Base-by-base conservation (phyloP, 1,284 basidiomycete genomes). In the Trametes hirsuta region DNA sequence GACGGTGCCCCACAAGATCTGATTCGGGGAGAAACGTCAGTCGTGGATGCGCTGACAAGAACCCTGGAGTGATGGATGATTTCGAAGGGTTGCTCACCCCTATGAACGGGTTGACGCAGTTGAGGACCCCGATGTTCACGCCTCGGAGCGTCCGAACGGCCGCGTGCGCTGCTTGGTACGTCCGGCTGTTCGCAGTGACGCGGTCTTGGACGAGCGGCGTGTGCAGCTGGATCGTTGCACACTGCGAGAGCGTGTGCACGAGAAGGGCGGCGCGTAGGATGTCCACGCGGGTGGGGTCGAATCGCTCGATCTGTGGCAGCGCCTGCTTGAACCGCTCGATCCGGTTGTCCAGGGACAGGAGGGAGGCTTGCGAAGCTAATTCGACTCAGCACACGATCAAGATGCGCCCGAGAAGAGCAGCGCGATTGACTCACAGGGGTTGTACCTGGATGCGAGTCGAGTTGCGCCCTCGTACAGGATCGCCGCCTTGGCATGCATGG, bases 211-310 rank as follows among this genome's bases (percentile, higher is more conserved):
- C 68, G 15, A 72, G 59, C 4, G 69, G 72, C 30, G 72, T 70
- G 64, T 78, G 74, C 12, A 79, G 71, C 53, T 75, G 73, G 52
- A 79, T 71, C 41, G 69, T 73, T 11, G 77, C 74, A 42, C 69
- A 74, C 22, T 74, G 71, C 4, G 68, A 64, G 3, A 79, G 67
- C 2, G 76, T 71, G 58, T 75, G 73, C 0, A 75, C 68, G n/a
- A 74, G 61, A 9, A 77, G 59, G n/a, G 75, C 65, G 18, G 62
- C 64, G 40, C 72, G 69, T 37, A 68, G 40, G 22, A 61, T 25
- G 55, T 66, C 65, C 21, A 62, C 62, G 37, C 66, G 58, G 14
- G 61, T 24, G 21, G 52, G 50, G 22, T 62, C 53, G 18, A 64
- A 47, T 12, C 62, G 55, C 25, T 68, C 63, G 9, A 71, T 58